A percentile compares a stretch with the other conserved stretches of the same genome.
These are phyloP conservation scores for Asterionellopsis glacialis DNA, from an alignment of 108 stramenopile genomes.

Conservation along the genomic window DNA sequence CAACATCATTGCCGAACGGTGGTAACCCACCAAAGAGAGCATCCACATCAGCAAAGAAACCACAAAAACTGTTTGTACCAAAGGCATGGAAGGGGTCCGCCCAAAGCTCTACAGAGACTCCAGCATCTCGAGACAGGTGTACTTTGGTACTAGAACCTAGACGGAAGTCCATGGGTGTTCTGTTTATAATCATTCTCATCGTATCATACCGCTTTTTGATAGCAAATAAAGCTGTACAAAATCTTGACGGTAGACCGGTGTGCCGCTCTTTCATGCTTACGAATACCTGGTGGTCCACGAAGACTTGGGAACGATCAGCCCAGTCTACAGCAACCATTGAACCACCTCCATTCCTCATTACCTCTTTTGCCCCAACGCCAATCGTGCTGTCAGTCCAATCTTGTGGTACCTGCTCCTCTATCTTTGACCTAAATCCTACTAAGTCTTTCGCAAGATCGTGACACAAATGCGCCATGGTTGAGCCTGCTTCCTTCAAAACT, in stretches of 20 bases:
- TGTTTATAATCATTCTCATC: constrained; percentile 46
- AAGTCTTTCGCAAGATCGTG: constrained; percentile 60
- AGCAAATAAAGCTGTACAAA: constrained; percentile 62
- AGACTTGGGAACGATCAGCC: constrained; percentile 53
- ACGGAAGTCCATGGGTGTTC: constrained; percentile 57
- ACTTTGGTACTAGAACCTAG: constrained; percentile 44
- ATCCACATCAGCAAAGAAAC: constrained; percentile 73
- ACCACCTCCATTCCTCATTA: constrained; percentile 27
- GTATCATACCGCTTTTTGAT: constrained; percentile 70
- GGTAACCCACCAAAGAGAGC: constrained; percentile 57
- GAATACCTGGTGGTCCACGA: constrained; percentile 35
- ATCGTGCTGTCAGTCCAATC: constrained; percentile 63
- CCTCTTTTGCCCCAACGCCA: constrained; percentile 42
- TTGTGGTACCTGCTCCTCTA: constrained; percentile 42
- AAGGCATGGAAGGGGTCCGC: constrained; percentile 57
- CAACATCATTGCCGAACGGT: constrained; percentile 38
- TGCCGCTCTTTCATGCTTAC: constrained; percentile 52
- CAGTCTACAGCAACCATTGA: constrained; percentile 51
- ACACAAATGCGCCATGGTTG: constrained; percentile 64
- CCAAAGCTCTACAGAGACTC: constrained; percentile 55
- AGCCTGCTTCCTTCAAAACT: constrained; percentile 69
- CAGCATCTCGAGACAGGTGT: constrained; percentile 26
- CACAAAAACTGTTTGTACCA: constrained; percentile 59
- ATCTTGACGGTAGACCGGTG: constrained; percentile 41
- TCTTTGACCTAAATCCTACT: constrained; percentile 34